phyloP scores from a whole-genome alignment of 768 basidiomycete species.

The Suillus variegatus region DNA sequence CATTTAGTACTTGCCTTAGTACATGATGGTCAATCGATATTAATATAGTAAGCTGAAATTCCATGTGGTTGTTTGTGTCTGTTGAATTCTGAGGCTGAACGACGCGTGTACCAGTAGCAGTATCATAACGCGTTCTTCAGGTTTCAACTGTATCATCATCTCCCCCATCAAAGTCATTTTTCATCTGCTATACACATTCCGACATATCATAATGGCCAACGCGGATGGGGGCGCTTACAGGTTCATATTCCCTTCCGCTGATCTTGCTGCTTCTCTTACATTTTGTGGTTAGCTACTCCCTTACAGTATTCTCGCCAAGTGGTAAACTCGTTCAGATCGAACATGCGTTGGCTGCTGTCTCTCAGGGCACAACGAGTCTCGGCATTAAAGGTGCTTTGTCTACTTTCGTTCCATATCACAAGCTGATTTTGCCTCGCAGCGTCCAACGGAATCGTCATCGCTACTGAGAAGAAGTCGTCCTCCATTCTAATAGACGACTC shows the following conservation, averaged over 20 bases:
- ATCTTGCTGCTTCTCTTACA: slow-evolving; percentile 23
- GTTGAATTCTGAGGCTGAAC: slow-evolving; percentile 19
- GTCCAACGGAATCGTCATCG: slow-evolving; percentile 98
- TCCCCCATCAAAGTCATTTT: slow-evolving; percentile 1
- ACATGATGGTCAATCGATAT: background rate
- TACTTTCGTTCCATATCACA: slow-evolving; percentile 6
- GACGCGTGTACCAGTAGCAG: slow-evolving; percentile 25
- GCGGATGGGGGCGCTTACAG: slow-evolving; percentile 84
- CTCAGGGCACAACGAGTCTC: slow-evolving; percentile 93
- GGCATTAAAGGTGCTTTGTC: slow-evolving; percentile 88
- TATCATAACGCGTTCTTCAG: slow-evolving; percentile 25
- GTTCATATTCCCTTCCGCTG: slow-evolving; percentile 32
- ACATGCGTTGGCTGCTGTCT: slow-evolving; percentile 96
- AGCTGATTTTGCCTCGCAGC: slow-evolving; percentile 50
- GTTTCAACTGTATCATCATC: background rate
- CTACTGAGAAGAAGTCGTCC: slow-evolving; percentile 98
- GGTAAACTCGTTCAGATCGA: slow-evolving; percentile 99
- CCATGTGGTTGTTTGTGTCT: slow-evolving; percentile 18
- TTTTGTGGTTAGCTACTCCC: slow-evolving; percentile 74
- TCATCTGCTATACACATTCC: slow-evolving; percentile 8
- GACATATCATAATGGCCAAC: slow-evolving; percentile 60
- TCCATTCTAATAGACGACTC: slow-evolving; percentile 98
- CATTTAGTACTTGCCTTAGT: background rate
- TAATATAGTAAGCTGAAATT: background rate
- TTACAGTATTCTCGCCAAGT: slow-evolving; percentile 99